Base-by-base conservation (phyloP, 2,329 filamentous ascomycete species). In the Sporothrix globosa region DNA sequence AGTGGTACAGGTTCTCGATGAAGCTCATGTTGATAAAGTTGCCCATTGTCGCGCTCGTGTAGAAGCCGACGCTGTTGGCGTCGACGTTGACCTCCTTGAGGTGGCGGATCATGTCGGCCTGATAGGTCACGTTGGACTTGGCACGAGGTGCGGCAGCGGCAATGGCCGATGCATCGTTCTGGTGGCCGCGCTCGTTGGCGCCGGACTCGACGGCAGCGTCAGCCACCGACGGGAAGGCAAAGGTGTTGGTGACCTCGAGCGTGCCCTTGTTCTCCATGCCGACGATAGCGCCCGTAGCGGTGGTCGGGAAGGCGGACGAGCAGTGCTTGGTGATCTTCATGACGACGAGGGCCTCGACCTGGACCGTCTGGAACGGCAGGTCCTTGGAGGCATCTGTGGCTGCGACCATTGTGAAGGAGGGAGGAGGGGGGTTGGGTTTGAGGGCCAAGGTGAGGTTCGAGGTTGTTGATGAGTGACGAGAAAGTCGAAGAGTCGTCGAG, bases 271-370 rank as follows among this genome's bases (percentile, higher is more conserved):
- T 88, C 81, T 98, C 95, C 92, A 98, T 94, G 76, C 96, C 96
- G 72, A 97, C 93, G 73, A 97, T 88, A 73, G 91, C 92, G 73
- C 95, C 95, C 70, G 94, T 97, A 70, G 93, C 93, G 70, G 90
- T 90, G 68, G 93, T 95, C 65, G 95, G 95, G 83, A 97, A 97
- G 69, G 88, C 87, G 77, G 92, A 88, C 71, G 93, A 91, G 84
- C 92, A 93, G 85, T 97, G 94, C 84, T 96, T 97, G 82, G 96
- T 94, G 80, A 98, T 94, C 86, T 97, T 97, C 91, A 97, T 95
- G 76, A 97, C 92, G 78, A 96, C 95, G 86, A 98, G 86, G 78
- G 95, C 93, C 86, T 97, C 94, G 79, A 98, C 91, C 85, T 97
- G 93, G 77, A 97, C 92, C 82, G 92, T 87, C 86, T 90, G 91